Conservation (phyloP, 139 green algal genomes). For the Auxenochlorella pyrenoidosa region DNA sequence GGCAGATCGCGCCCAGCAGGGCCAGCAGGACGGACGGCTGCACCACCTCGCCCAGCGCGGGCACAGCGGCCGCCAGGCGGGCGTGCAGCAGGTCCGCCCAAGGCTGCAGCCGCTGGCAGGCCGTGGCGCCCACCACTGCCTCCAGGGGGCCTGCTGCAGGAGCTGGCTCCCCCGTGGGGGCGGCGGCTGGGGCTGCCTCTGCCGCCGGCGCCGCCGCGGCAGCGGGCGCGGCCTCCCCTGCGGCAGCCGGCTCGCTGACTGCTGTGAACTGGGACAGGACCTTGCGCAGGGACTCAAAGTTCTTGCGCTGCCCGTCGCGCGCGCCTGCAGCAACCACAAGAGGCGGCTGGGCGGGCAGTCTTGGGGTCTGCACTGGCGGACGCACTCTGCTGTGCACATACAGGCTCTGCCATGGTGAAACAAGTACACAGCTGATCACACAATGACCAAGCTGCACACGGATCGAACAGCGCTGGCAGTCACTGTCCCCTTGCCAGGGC, state of each 20-base stretch:
- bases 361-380: not conserved
- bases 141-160: conserved; percentile 1
- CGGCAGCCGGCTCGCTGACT: not conserved
- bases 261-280: not conserved
- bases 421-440: no score
- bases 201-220: not conserved
- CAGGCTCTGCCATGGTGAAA: no score
- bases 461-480: no score
- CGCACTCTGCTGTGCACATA: not conserved
- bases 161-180: not conserved
- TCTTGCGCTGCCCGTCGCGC: conserved; percentile 36
- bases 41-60: not conserved
- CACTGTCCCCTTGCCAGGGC: no score
- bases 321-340: conserved; percentile 12
- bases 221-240: not conserved
- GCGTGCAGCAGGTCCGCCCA: conserved; percentile 43
- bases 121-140: not conserved
- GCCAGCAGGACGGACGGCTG: conserved; percentile 5
- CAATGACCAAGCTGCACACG: no score
- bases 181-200: not conserved
- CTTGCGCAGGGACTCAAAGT: conserved; percentile 13
- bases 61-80: not conserved
- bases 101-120: conserved; percentile 3
- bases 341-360: not conserved
- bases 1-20: not conserved